Base-by-base conservation (phyloP, 2,329 filamentous ascomycete species). In the Lomentospora prolificans region DNA sequence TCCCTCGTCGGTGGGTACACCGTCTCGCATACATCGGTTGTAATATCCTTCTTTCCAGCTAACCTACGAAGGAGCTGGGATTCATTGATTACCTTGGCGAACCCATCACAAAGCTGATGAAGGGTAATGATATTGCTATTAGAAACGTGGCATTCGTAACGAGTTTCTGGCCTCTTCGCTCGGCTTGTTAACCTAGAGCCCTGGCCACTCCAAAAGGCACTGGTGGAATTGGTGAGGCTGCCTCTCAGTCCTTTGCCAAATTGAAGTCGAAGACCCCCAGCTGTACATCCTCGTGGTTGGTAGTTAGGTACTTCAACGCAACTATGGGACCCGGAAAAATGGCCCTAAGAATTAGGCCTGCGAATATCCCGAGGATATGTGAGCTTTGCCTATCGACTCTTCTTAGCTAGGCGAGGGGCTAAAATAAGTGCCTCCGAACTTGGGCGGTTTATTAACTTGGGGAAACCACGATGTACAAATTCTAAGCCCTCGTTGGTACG, bases 341-440 rank as follows among this genome's bases (percentile, higher is more conserved):
- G 6, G 30, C 30, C 30, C 30, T n/a, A 33, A 33, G 30, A 33
- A 33, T 33, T 12, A 12, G 30, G 30, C 30, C 30, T 33, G 30
- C 30, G 30, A 33, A 33, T 55, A 2, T 33, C 17, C 19, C 36
- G n/a, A 22, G 63, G 56, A n/a, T n/a, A n/a, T n/a, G n/a, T n/a
- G n/a, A n/a, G n/a, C n/a, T n/a, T n/a, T n/a, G n/a, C n/a, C n/a
- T n/a, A n/a, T n/a, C n/a, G n/a, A n/a, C n/a, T n/a, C n/a, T n/a
- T n/a, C n/a, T n/a, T n/a, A n/a, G n/a, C n/a, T n/a, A n/a, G n/a
- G n/a, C n/a, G n/a, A n/a, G n/a, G n/a, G n/a, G n/a, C n/a, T n/a
- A n/a, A n/a, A n/a, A n/a, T n/a, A n/a, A n/a, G n/a, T n/a, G n/a
- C n/a, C n/a, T n/a, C n/a, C n/a, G n/a, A n/a, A n/a, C n/a, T n/a